phyloP scores from a whole-genome alignment of 2,329 filamentous ascomycete genomes.

The Neurospora crassa region DNA sequence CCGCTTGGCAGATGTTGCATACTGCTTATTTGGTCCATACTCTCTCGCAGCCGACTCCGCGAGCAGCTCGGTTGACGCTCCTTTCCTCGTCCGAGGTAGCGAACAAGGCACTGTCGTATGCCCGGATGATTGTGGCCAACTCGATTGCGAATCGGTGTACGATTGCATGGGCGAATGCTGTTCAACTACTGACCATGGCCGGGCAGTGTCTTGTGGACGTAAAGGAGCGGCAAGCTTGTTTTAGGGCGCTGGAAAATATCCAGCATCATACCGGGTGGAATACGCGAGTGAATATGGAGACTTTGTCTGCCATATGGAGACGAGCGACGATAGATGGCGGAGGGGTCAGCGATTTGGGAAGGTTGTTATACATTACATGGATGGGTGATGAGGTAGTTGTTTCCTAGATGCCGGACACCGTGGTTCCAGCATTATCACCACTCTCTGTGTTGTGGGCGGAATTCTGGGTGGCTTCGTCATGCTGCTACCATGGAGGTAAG shows the following conservation, averaged over 20 bases:
- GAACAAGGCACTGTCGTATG: background rate
- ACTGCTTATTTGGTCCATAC: background rate
- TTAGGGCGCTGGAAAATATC: background rate
- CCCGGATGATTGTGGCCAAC: background rate
- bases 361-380: background rate
- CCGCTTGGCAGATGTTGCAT: conserved; percentile 4
- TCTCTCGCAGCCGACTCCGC: background rate
- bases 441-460: no score
- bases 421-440: no score
- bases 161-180: background rate
- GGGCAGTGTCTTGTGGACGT: background rate
- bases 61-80: background rate
- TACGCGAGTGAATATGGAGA: background rate
- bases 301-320: background rate
- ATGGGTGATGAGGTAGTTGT: background rate
- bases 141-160: background rate
- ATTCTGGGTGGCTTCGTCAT: no score
- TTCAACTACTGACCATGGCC: background rate
- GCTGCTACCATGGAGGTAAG: background rate
- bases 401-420: background rate
- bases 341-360: background rate
- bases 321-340: background rate
- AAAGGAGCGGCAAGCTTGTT: background rate
- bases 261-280: background rate
- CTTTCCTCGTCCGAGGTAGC: background rate